A percentile compares a stretch with the other conserved stretches of the same genome.
phyloP scores from a whole-genome alignment of 2,329 filamentous ascomycete species.

The Penicillium sp. region DNA sequence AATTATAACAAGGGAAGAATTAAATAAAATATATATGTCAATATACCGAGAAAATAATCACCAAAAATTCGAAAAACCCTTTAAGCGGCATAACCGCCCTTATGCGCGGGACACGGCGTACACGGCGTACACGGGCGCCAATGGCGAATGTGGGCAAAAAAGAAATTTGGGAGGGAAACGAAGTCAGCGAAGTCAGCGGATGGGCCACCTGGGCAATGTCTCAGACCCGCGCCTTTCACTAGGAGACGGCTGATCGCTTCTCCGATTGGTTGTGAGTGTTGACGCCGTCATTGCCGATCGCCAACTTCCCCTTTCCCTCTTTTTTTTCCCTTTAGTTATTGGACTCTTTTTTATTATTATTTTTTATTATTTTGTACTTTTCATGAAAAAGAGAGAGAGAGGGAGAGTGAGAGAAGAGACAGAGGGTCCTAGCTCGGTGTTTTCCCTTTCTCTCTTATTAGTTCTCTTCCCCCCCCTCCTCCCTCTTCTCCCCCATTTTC shows the following conservation, averaged over 20 bases:
- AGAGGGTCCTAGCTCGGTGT: conserved; percentile 6
- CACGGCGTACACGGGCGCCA: conserved; percentile 6
- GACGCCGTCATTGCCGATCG: conserved; percentile 32
- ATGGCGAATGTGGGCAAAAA: conserved; percentile 3
- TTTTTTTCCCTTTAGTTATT: background rate
- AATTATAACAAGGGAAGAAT: background rate
- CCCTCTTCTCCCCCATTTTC: conserved; percentile 2
- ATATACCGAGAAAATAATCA: background rate
- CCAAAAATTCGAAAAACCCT: no score
- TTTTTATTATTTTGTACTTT: conserved; percentile 2
- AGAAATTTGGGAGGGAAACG: background rate
- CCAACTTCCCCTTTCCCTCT: conserved; percentile 22
- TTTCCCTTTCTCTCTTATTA: conserved; percentile 14
- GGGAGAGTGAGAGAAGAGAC: background rate
- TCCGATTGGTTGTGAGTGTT: conserved; percentile 22
- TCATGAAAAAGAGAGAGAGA: background rate
- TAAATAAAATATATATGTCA: background rate
- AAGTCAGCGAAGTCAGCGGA: background rate
- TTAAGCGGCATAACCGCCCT: conserved; percentile 9
- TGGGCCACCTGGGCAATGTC: conserved; percentile 9
- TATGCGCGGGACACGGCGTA: conserved; percentile 3
- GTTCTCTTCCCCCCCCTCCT: conserved; percentile 7
- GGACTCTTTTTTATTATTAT: background rate
- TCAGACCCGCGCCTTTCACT: conserved; percentile 23
- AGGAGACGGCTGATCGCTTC: conserved; percentile 13